These are phyloP conservation scores for Termitomyces bulborhizus DNA, from an alignment of 768 basidiomycete species.

Conservation along the genomic window DNA sequence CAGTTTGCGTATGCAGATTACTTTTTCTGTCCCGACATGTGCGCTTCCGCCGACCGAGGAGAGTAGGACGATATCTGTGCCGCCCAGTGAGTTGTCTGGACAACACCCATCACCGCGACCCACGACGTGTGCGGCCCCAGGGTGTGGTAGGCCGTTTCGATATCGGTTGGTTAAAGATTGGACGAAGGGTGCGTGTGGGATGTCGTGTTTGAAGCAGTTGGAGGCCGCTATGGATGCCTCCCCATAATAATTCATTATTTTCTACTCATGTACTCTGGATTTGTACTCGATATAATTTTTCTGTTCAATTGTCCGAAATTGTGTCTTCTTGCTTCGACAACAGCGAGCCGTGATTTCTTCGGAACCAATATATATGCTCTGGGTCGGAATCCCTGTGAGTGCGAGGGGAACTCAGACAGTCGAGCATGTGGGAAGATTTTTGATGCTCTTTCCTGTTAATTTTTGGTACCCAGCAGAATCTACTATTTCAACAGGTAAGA, in stretches of 20 bases:
- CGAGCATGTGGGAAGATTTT: too few species aligned
- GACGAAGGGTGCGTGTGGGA: slow-evolving; percentile 60
- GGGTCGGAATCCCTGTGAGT: too few species aligned
- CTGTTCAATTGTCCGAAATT: neutral
- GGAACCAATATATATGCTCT: too few species aligned
- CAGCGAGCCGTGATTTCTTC: too few species aligned
- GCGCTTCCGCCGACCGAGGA: slow-evolving; percentile 2
- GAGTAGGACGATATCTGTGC: neutral
- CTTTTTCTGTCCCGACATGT: slow-evolving; percentile 47
- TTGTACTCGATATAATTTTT: neutral
- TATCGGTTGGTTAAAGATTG: slow-evolving; percentile 64
- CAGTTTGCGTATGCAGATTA: slow-evolving; percentile 31
- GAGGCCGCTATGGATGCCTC: slow-evolving; percentile 22
- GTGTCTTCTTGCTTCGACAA: too few species aligned
- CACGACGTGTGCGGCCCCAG: slow-evolving; percentile 47
- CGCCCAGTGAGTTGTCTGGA: neutral
- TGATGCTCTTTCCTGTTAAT: neutral
- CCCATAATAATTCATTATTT: neutral
- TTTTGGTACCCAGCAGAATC: too few species aligned
- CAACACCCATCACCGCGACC: slow-evolving; percentile 5
- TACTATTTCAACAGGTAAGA: neutral
- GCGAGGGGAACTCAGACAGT: too few species aligned
- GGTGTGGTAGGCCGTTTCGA: slow-evolving; percentile 50
- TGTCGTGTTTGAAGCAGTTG: slow-evolving; percentile 54
- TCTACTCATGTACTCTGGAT: neutral